Evolutionary conservation across 805 yeast species (phyloP), one percentile per base, ranked within the genome.

Genomic region (Candida silvicultrix): DNA sequence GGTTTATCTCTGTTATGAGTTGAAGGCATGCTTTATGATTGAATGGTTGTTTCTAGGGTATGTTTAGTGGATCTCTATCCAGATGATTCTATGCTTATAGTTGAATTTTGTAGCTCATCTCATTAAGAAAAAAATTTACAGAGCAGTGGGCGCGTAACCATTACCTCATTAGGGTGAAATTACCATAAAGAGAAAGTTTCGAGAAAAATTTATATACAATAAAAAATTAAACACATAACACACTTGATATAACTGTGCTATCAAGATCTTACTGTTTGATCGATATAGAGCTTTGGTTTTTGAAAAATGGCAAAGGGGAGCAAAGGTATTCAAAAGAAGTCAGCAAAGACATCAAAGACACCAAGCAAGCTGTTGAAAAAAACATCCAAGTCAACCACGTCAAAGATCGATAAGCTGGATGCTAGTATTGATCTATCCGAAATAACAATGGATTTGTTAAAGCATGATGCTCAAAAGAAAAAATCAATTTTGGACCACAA

Each of bases 1-100:
- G 98, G 98, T 67, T 92, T 92, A 58, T 94, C 98, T 60, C 81
- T 83, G 66, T 94, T 88, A 66, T 92, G 90, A 41, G 95, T 88
- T 2, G 97, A 88, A 21, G 85, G 89, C 99, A 92, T 92, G 39
- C n/a, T n/a, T n/a, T n/a, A n/a, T n/a, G n/a, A n/a, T 41, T 54
- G 23, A n/a, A 5, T 8, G 34, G 14, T 3, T 15, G 16, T 29
- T 11, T 7, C 5, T 15, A 4, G 4, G 22, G 18, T 3, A 35
- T 15, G 15, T n/a, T 7, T 32, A 6, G 10, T 32, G 4, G 18
- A 32, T n/a, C 19, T 6, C 19, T 32, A 5, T n/a, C 31, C 35
- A 32, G 5, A 16, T 19, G n/a, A 16, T n/a, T 7, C n/a, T n/a
- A 32, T 32, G 35, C 22, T 18, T 35, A 35, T 35, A 35, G 38